Evolutionary conservation across 352 stramenopile species (phyloP).

Genomic region (Blastocystis sp.): DNA sequence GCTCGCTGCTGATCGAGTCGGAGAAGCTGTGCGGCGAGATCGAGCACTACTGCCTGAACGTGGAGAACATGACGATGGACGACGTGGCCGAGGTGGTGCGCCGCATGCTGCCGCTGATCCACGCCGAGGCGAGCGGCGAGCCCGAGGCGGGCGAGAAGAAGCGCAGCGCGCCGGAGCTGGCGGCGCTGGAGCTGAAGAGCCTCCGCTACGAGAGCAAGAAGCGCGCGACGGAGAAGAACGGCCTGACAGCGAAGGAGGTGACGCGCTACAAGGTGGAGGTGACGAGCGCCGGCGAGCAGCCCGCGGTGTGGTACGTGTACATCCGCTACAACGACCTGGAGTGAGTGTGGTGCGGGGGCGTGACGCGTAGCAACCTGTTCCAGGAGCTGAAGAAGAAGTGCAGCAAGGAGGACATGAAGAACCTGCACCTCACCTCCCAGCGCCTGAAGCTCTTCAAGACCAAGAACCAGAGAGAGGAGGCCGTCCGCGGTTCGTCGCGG

Average conservation of each 20-base stretch:
- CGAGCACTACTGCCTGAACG: conserved; percentile 2
- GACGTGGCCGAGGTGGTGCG: conserved; percentile 43
- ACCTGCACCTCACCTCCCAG: conserved; percentile 51
- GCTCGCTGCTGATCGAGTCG: conserved; percentile 44
- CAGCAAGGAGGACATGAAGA: conserved; percentile 62
- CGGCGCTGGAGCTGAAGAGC: conserved; percentile 26
- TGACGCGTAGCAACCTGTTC: conserved; percentile 41
- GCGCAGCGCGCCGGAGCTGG: neutral
- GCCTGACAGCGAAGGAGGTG: conserved; percentile 25
- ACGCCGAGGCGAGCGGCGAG: conserved; percentile 8
- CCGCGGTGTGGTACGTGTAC: conserved; percentile 42
- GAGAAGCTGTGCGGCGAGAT: conserved; percentile 11
- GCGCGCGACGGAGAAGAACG: conserved; percentile 18
- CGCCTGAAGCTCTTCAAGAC: conserved; percentile 53
- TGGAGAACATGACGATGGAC: conserved; percentile 43
- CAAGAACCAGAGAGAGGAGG: conserved; percentile 61
- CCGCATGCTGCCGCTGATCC: conserved; percentile 41
- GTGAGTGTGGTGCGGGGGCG: neutral
- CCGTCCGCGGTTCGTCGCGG: conserved; percentile 32
- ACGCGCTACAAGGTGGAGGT: conserved; percentile 49
- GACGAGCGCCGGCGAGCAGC: neutral
- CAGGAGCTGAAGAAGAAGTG: conserved; percentile 58
- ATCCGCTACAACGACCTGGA: conserved; percentile 58
- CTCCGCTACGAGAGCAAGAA: conserved; percentile 1
- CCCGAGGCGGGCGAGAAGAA: neutral